phyloP scores from a whole-genome alignment of 2,329 filamentous ascomycete species.

The Cladosporium sp. region DNA sequence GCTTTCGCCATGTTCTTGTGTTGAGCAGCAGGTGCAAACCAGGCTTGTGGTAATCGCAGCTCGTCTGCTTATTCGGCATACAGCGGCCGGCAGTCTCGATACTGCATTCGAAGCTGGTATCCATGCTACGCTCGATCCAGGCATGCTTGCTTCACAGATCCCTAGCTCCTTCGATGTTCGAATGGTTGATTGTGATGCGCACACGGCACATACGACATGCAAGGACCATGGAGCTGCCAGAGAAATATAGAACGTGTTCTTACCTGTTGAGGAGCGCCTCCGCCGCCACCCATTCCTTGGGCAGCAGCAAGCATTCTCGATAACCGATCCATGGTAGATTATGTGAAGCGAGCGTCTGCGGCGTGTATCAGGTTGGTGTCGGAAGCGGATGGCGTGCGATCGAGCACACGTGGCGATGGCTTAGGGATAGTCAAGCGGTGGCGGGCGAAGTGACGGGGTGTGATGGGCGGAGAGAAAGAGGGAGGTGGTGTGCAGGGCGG shows the following conservation, averaged over 20 bases:
- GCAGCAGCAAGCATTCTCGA: conserved; percentile 80
- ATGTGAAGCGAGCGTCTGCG: conserved; percentile 14
- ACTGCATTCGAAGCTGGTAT: no score
- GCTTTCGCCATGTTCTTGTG: no score
- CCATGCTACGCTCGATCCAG: no score
- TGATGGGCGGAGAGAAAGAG: background rate
- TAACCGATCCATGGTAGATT: conserved; percentile 75
- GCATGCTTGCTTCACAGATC: no score
- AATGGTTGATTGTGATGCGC: background rate
- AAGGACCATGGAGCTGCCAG: background rate
- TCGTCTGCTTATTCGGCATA: background rate
- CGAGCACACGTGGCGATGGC: conserved; percentile 1
- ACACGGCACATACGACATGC: background rate
- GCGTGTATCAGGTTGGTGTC: background rate
- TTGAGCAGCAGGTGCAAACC: background rate
- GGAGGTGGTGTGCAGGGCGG: background rate
- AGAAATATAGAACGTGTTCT: conserved; percentile 25
- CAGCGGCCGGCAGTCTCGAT: no score
- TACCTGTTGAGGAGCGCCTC: conserved; percentile 64
- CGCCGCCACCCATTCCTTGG: conserved; percentile 60
- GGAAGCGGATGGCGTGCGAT: background rate
- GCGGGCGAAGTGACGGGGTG: background rate
- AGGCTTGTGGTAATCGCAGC: background rate
- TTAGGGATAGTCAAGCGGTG: background rate
- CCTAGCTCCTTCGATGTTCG: background rate